Conservation (phyloP, 176 grass and related monocot genomes). For the Oryza punctata region DNA sequence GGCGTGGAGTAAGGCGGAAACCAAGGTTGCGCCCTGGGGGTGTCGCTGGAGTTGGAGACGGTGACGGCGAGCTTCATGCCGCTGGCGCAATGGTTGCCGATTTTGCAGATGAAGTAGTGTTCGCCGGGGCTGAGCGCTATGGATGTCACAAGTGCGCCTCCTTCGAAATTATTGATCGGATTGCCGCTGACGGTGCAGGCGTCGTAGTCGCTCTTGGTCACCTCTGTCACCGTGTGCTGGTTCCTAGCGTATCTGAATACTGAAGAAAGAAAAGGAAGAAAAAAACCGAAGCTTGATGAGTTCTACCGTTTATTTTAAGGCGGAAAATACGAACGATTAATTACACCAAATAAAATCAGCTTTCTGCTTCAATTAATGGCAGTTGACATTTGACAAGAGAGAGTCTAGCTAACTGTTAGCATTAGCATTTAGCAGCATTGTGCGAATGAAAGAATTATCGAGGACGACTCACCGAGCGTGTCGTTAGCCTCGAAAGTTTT, state of each 20-base stretch:
- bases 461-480: conserved; percentile 40
- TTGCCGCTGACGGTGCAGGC: conserved; percentile 53
- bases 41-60: conserved; percentile 36
- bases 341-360: no score
- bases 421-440: background rate
- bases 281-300: no score
- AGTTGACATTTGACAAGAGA: background rate
- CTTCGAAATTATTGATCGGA: conserved; percentile 17
- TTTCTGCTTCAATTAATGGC: no score
- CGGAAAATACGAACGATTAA: no score
- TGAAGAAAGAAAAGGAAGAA: background rate
- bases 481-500: conserved; percentile 49
- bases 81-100: conserved; percentile 47
- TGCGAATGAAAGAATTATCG: no score
- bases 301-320: no score
- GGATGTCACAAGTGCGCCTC: background rate
- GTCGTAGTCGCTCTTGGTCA: conserved; percentile 48
- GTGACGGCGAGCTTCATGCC: conserved; percentile 81
- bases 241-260: background rate
- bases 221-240: background rate
- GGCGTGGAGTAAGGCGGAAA: background rate
- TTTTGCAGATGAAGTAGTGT: conserved; percentile 75
- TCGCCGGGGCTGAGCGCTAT: conserved; percentile 43
- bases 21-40: background rate
- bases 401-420: background rate